Base-by-base conservation (phyloP, 139 green algal species). In the Trebouxia sp. region DNA sequence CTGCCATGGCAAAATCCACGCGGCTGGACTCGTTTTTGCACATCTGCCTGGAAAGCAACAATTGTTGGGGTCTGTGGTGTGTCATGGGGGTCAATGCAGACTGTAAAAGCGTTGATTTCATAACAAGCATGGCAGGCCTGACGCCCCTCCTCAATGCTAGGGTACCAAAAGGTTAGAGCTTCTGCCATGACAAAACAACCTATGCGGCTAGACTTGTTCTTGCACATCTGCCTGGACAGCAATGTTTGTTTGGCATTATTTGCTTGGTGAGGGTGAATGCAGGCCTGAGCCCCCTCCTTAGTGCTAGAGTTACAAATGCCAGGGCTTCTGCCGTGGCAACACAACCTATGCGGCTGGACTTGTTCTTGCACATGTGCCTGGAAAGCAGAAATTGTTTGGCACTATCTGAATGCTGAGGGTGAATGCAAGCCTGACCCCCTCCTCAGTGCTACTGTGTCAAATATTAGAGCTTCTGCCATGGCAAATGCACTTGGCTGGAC, bases 301-400 rank as follows among this genome's bases (percentile, higher is more conserved):
- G 75, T n/a, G 84, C 62, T 6, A 96, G 87, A 8, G 90, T 93
- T 24, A 88, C 91, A 37, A 95, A 93, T 3, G 93, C 93, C 53
- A 97, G 86, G n/a, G 88, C 83, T 82, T 97, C 93, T 30, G 93
- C 92, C 82, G 88, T 95, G 12, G 81, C 88, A 84, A 89, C 95
- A 80, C 87, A 96, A 76, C 93, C 88, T 12, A 94, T 85, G 7
- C 90, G 70, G 38, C 79, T 80, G 43, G 85, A 80, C 15, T 65
- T 41, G 35, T 41, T 42, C 53, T 80, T 66, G 22, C 92, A 79
- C 90, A 92, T 92, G 20, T 70, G 10, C 51, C 79, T 83, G 82
- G n/a, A 76, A 1, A 1, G 30, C 9, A 11, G 20, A 53, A 26
- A 1, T 53, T 17, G 15, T 4, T 5, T 1, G n/a, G n/a, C n/a